Base-by-base conservation (phyloP, 352 stramenopile genomes). In the Globisporangium megalacanthum region DNA sequence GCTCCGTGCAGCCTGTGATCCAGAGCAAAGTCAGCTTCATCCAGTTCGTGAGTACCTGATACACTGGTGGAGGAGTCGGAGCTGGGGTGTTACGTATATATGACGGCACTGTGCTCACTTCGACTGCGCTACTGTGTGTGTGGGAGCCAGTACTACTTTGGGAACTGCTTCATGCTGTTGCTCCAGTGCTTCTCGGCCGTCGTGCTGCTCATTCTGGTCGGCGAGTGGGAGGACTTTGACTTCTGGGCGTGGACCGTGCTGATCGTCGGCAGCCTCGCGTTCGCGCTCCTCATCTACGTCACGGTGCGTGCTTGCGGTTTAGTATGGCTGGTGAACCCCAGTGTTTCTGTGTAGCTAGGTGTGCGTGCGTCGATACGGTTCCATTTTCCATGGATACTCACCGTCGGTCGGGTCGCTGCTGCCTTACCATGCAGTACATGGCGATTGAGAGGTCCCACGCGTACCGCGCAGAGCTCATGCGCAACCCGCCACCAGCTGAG, bases 1-100 rank as follows among this genome's bases (percentile, higher is more conserved):
- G 83, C 39, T 89, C 79, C 6, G 76, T 88, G 31, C 75, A 89
- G 68, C 83, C 83, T 29, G 80, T 91, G 49, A 86, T 91, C 64
- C 83, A 92, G 69, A 89, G 79, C 76, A 92, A 92, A 86, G 81
- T 88, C 58, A 89, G 78, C 78, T 92, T 92, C 63, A 84, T 92
- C 66, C 83, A 92, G 52, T 91, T 92, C n/a, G 31, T 55, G 4
- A 15, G 17, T n/a, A n/a, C 31, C 17, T 53, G 33, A 58, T 13
- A 6, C n/a, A n/a, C n/a, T n/a, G n/a, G n/a, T n/a, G n/a, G n/a
- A n/a, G n/a, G n/a, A n/a, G n/a, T n/a, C n/a, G n/a, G n/a, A n/a
- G n/a, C n/a, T n/a, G n/a, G n/a, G n/a, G n/a, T n/a, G n/a, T n/a
- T n/a, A n/a, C n/a, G n/a, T n/a, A n/a, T n/a, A n/a, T n/a, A n/a